Percentiles rank a stretch among this genome's conserved stretches.
Conservation (phyloP, 768 basidiomycete species). For the Suillus spraguei region DNA sequence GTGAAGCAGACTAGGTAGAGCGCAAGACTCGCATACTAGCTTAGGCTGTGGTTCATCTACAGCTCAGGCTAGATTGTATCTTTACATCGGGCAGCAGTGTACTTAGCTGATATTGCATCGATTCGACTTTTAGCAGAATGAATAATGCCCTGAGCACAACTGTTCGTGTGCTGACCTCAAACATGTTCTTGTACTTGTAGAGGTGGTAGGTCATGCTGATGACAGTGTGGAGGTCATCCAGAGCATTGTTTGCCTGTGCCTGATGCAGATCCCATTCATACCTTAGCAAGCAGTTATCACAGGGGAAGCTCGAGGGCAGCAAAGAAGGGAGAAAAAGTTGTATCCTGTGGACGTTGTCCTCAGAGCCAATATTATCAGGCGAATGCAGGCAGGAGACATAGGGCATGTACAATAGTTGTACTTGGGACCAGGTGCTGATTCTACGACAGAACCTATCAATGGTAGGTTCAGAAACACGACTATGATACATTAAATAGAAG, state of each 20-base stretch:
- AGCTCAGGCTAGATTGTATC: too few species aligned
- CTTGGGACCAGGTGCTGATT: not conserved
- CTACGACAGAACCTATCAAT: not conserved
- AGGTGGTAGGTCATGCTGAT: slow-evolving; percentile 7
- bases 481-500: not conserved
- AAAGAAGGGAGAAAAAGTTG: slow-evolving; percentile 2
- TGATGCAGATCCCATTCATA: not conserved
- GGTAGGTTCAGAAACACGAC: not conserved
- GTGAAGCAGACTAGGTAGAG: too few species aligned
- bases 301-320: not conserved
- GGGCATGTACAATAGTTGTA: slow-evolving; percentile 1
- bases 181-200: not conserved
- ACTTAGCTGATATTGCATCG: not conserved
- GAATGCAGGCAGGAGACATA: not conserved
- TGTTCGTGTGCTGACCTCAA: not conserved
- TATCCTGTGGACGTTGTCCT: slow-evolving; percentile 3
- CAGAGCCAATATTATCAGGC: not conserved
- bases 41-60: too few species aligned
- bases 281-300: not conserved
- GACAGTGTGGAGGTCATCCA: not conserved
- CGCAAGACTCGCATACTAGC: too few species aligned
- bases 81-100: slow-evolving; percentile 2
- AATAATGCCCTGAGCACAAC: not conserved
- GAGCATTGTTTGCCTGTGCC: not conserved
- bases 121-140: not conserved